Conservation (phyloP, 257 asterid species). For the Solanum chilense region DNA sequence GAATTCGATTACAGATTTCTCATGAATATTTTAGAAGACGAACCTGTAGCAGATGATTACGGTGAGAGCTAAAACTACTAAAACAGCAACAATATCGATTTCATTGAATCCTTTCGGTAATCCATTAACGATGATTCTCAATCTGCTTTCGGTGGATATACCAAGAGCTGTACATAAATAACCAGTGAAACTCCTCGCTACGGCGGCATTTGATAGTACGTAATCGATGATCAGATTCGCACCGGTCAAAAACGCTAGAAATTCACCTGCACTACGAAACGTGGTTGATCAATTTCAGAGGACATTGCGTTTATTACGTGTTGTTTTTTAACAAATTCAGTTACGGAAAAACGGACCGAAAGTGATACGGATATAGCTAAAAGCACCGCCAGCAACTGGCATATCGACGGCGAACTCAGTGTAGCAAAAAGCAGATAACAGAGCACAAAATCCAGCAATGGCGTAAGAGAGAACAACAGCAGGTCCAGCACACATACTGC, state of each 20-base stretch:
- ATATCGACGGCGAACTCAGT: conserved; percentile 94
- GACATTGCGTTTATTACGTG: background rate
- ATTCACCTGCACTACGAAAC: conserved; percentile 38
- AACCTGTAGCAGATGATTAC: conserved; percentile 84
- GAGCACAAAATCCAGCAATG: conserved; percentile 95
- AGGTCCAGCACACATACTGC: conserved; percentile 64
- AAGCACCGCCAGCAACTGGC: conserved; percentile 99
- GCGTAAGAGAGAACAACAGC: conserved; percentile 78
- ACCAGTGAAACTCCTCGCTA: conserved; percentile 84
- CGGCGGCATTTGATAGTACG: conserved; percentile 92
- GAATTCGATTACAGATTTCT: background rate
- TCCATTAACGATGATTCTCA: conserved; percentile 36
- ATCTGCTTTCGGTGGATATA: conserved; percentile 19
- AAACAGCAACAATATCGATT: conserved; percentile 70
- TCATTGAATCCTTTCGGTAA: conserved; percentile 76
- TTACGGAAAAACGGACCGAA: conserved; percentile 31
- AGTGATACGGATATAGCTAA: conserved; percentile 85
- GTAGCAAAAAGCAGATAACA: conserved; percentile 92
- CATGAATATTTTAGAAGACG: background rate
- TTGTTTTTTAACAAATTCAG: background rate
- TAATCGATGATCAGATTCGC: conserved; percentile 76
- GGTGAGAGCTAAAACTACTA: conserved; percentile 59
- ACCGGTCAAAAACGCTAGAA: conserved; percentile 76
- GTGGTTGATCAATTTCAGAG: background rate
- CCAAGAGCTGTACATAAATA: conserved; percentile 72